Evolutionary conservation across 2,329 filamentous ascomycete genomes (phyloP).

Genomic region (Alternaria rosae): DNA sequence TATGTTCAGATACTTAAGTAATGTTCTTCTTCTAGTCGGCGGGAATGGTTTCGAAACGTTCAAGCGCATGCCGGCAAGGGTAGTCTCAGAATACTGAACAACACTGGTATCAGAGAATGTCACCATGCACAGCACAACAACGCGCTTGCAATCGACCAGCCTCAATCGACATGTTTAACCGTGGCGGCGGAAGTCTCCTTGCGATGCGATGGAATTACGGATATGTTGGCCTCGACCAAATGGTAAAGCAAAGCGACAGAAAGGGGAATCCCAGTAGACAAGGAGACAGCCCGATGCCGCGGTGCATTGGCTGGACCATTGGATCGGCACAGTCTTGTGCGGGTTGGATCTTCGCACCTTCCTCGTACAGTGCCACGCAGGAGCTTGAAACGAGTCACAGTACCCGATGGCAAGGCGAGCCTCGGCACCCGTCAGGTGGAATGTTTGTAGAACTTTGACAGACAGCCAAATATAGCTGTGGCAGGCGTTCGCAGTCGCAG

Average conservation of each 20-base stretch:
- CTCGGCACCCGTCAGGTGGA: neutral
- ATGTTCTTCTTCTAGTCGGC: slow-evolving; percentile 6
- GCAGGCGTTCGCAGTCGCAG: neutral
- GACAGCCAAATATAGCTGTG: slow-evolving; percentile 9
- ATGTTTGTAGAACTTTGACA: neutral
- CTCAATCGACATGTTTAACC: neutral
- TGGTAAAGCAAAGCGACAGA: slow-evolving; percentile 7
- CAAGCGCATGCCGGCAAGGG: neutral
- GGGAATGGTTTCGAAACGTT: slow-evolving; percentile 17
- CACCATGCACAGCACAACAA: neutral
- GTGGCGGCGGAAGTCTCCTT: slow-evolving; percentile 4
- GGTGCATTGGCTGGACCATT: slow-evolving; percentile 10
- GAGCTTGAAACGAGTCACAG: neutral
- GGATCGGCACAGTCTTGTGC: slow-evolving; percentile 5
- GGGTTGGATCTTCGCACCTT: neutral
- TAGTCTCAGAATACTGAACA: slow-evolving; percentile 1
- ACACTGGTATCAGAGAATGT: neutral
- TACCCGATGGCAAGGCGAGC: neutral
- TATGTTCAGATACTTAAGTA: neutral
- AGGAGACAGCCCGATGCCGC: neutral
- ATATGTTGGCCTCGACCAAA: neutral
- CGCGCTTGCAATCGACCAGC: neutral
- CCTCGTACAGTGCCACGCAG: neutral
- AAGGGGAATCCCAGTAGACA: slow-evolving; percentile 5
- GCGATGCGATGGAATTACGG: neutral